Evolutionary conservation across 768 basidiomycete species (phyloP).

Genomic region (Antrodiella citrinella): DNA sequence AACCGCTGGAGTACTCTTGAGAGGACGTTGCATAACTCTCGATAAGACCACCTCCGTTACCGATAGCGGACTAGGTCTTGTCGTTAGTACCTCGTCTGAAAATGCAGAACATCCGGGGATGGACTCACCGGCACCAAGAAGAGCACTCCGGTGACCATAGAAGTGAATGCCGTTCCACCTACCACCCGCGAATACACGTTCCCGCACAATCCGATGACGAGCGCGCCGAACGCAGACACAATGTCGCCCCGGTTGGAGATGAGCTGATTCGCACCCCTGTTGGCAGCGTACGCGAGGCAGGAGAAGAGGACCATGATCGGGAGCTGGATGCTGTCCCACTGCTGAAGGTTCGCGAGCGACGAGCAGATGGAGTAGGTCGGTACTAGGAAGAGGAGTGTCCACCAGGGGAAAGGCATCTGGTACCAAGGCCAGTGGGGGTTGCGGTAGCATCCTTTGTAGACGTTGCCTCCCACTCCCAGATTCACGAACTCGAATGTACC

Average conservation of each 20-base stretch:
- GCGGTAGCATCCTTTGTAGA: slow-evolving; percentile 53
- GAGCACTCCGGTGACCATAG: slow-evolving; percentile 90
- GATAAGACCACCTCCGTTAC: slow-evolving; percentile 63
- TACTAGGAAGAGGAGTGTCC: slow-evolving; percentile 70
- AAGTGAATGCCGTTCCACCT: slow-evolving; percentile 78
- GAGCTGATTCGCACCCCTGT: slow-evolving; percentile 50
- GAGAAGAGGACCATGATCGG: slow-evolving; percentile 74
- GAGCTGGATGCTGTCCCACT: slow-evolving; percentile 60
- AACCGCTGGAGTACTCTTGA: slow-evolving; percentile 68
- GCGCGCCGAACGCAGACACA: slow-evolving; percentile 70
- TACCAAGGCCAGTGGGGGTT: slow-evolving; percentile 72
- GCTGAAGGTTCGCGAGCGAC: slow-evolving; percentile 72
- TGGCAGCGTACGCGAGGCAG: slow-evolving; percentile 66
- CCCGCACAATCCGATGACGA: slow-evolving; percentile 71
- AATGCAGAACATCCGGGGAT: not conserved
- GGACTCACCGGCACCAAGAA: slow-evolving; percentile 77
- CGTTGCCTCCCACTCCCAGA: slow-evolving; percentile 13
- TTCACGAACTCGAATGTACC: slow-evolving; percentile 25
- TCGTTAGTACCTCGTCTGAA: not conserved
- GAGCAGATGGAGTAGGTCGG: slow-evolving; percentile 69
- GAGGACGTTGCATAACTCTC: slow-evolving; percentile 52
- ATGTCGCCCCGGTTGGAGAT: slow-evolving; percentile 65
- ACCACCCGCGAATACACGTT: slow-evolving; percentile 73
- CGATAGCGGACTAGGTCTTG: slow-evolving; percentile 56
- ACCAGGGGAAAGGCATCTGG: slow-evolving; percentile 72